phyloP scores from a whole-genome alignment of 2,329 filamentous ascomycete genomes.

The Fusarium keratoplasticum region DNA sequence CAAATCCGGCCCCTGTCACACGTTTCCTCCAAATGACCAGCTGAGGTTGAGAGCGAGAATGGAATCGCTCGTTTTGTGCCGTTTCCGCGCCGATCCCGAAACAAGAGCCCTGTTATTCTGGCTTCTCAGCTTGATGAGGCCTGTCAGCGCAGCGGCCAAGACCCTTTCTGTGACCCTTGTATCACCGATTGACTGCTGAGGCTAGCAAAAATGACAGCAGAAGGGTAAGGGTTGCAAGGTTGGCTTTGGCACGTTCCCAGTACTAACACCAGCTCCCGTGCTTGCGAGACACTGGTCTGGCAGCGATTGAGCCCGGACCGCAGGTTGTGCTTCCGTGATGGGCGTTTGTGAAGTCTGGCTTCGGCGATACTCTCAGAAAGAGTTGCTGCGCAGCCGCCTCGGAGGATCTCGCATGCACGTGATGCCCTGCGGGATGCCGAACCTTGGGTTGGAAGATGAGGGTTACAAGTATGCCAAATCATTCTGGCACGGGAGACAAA shows the following conservation, averaged over 20 bases:
- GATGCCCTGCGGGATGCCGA: not conserved
- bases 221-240: conserved; percentile 19
- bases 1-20: not conserved
- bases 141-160: conserved; percentile 2
- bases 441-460: not conserved
- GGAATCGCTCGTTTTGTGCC: conserved; percentile 27
- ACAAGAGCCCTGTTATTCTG: conserved; percentile 18
- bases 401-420: not conserved
- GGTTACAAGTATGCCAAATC: not conserved
- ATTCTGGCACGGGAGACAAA: not conserved
- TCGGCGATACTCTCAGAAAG: not conserved
- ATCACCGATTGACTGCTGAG: not conserved
- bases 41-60: conserved; percentile 1
- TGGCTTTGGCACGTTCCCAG: conserved; percentile 24
- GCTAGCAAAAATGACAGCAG: conserved; percentile 10
- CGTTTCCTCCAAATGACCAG: not conserved
- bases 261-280: conserved; percentile 19
- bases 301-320: conserved; percentile 27
- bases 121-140: conserved; percentile 18
- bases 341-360: not conserved
- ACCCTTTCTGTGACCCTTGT: conserved; percentile 13
- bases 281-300: conserved; percentile 43
- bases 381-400: not conserved
- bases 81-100: conserved; percentile 29
- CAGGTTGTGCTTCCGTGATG: conserved; percentile 8